Base-by-base conservation (phyloP, 148 eudicot genomes). In the Chenopodium berlandieri region DNA sequence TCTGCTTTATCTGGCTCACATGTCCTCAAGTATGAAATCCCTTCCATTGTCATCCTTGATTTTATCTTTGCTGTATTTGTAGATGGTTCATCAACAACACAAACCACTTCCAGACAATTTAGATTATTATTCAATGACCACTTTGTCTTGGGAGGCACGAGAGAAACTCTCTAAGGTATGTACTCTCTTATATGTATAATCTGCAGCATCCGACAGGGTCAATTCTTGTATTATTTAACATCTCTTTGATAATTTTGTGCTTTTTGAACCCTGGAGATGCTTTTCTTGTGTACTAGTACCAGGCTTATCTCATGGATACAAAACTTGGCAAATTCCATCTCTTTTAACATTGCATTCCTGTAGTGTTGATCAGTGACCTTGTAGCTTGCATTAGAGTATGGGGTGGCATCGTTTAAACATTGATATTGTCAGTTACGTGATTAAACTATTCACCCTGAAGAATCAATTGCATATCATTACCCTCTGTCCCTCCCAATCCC, bases 81-180 rank as follows among this genome's bases (percentile, higher is more conserved):
- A 97, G 99, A 91, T 97, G 92, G 95, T 89, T 87, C 98, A 94
- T 80, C 89, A 88, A 87, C 97, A 97, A 84, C 97, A 94, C 83
- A 91, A 82, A 82, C 92, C 89, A 65, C 95, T 97, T 76, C 92
- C 99, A 7, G 95, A 90, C 60, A 92, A 94, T 80, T 86, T 97
- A 62, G 97, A 97, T 92, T 97, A 92, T 84, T 40, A 86, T 76
- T 85, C 92, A 48, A 94, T 97, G 94, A 85, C 90, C 72, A 97
- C 94, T 79, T 88, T 97, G 82, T 94, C 93, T 34, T 88, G 88
- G 77, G 99, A 97, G 85, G 92, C 98, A 73, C 98, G 99, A 50
- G 98, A 97, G 80, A 97, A 97, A 83, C 91, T 97, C 70, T 87
- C 99, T 48, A 97, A 97, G 97, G 99, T 93, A 86, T 81, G 74